Percentiles rank a stretch among this genome's conserved stretches.
Evolutionary conservation across 305 asterid genomes (phyloP).

Genomic region (Solanum hybrid): DNA sequence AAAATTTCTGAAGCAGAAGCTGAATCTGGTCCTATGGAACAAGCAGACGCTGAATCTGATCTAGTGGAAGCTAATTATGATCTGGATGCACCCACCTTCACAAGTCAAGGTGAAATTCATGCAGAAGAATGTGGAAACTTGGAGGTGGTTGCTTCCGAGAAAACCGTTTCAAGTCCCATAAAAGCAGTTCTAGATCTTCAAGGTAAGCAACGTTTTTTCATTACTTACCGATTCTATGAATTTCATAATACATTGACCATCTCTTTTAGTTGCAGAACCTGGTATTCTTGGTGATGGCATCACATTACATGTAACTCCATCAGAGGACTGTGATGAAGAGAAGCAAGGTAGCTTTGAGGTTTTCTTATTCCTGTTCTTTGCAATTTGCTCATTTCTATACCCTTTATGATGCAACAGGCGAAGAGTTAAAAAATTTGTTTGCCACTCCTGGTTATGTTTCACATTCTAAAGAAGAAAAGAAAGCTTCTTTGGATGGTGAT

Average conservation of each 20-base stretch:
- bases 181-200: neutral
- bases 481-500: neutral
- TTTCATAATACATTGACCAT: neutral
- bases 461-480: neutral
- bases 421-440: neutral
- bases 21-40: neutral
- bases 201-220: neutral
- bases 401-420: neutral
- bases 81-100: neutral
- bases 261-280: slow-evolving; percentile 9
- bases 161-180: neutral
- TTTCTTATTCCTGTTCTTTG: neutral
- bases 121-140: neutral
- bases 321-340: neutral
- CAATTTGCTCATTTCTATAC: slow-evolving; percentile 1
- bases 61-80: neutral
- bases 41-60: neutral
- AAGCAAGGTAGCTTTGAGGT: neutral
- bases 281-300: neutral
- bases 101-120: neutral
- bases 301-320: neutral
- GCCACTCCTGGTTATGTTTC: neutral
- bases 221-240: neutral
- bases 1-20: neutral
- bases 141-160: neutral